Evolutionary conservation across 306 rosid species (phyloP).

Genomic region (Cicer arietinum): DNA sequence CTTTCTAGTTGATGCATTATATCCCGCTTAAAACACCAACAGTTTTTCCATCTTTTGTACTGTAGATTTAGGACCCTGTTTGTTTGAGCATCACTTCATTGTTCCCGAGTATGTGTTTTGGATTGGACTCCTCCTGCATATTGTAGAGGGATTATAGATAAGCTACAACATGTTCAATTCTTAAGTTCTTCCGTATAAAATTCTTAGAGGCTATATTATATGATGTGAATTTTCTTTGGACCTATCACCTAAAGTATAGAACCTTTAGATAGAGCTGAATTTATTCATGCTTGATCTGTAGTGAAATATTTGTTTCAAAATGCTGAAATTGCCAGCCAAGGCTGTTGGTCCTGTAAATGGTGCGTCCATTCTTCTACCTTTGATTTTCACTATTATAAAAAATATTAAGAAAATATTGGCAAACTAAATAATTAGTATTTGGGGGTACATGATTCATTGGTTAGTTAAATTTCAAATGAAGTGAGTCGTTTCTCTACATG

Average conservation of each 20-base stretch:
- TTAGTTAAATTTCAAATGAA: background rate
- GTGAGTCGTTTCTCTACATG: background rate
- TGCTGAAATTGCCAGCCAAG: background rate
- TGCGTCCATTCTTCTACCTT: background rate
- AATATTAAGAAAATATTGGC: background rate
- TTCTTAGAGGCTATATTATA: constrained; percentile 16
- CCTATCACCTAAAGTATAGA: background rate
- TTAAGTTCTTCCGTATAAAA: background rate
- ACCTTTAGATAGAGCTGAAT: constrained; percentile 17
- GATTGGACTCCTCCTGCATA: constrained; percentile 34
- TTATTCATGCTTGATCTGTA: constrained; percentile 6
- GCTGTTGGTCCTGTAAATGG: constrained; percentile 7
- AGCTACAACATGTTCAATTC: background rate
- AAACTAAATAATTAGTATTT: background rate
- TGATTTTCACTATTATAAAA: constrained; percentile 8
- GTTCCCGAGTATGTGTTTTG: background rate
- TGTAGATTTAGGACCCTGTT: constrained; percentile 15
- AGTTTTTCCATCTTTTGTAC: background rate
- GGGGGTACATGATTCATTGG: background rate
- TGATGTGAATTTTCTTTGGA: constrained; percentile 37
- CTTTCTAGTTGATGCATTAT: constrained; percentile 30
- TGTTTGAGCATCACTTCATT: background rate
- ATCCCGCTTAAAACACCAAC: background rate
- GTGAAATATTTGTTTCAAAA: constrained; percentile 4
- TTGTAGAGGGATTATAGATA: constrained; percentile 14